Conservation (phyloP, 2,329 filamentous ascomycete species). For the Pseudogymnoascus sp. region DNA sequence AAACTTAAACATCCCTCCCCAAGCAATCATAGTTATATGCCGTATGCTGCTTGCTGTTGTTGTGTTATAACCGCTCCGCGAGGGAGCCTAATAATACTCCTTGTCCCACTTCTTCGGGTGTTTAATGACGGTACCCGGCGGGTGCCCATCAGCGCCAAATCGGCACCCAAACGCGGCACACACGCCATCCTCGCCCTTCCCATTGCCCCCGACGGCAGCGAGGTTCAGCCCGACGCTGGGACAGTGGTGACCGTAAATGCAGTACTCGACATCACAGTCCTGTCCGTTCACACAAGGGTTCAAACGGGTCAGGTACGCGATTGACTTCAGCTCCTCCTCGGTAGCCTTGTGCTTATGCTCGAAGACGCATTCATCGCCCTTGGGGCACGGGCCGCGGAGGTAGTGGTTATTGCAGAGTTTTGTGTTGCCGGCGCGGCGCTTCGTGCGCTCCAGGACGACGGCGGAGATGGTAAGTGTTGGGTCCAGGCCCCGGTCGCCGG, state of each 20-base stretch:
- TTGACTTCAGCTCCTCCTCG: conserved; percentile 47
- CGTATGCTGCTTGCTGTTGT: neutral
- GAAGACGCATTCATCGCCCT: conserved; percentile 47
- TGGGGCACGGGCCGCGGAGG: conserved; percentile 48
- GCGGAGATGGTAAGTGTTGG: conserved; percentile 40
- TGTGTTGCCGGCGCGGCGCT: conserved; percentile 44
- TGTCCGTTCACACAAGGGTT: conserved; percentile 52
- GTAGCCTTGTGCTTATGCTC: conserved; percentile 47
- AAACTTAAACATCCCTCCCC: neutral
- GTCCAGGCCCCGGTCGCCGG: conserved; percentile 47
- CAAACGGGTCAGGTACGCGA: conserved; percentile 46
- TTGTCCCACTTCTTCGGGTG: conserved; percentile 16
- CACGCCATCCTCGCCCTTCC: conserved; percentile 41
- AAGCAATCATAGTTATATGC: neutral
- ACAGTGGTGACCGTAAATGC: conserved; percentile 54
- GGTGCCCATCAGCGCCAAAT: conserved; percentile 45
- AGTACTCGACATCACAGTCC: conserved; percentile 48
- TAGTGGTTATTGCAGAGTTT: conserved; percentile 58
- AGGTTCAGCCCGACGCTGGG: conserved; percentile 18
- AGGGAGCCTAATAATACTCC: conserved; percentile 4
- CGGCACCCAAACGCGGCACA: conserved; percentile 50
- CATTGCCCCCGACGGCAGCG: conserved; percentile 34
- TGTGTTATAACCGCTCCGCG: neutral
- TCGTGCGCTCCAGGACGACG: conserved; percentile 43
- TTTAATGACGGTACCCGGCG: conserved; percentile 40